phyloP scores from a whole-genome alignment of 2,329 filamentous ascomycete genomes.

The Botryotinia globosa region DNA sequence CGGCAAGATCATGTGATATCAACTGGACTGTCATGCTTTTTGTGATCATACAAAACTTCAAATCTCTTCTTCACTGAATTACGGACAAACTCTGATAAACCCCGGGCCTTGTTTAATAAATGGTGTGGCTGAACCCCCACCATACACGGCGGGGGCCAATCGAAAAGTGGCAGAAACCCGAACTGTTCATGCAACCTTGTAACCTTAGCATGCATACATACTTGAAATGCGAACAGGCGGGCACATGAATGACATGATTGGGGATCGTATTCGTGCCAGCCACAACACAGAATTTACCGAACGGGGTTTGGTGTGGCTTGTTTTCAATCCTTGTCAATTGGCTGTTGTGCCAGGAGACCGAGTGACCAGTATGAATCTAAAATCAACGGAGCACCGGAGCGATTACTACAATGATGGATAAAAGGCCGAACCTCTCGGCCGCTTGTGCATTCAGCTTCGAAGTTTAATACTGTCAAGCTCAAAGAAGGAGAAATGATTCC shows the following conservation, averaged over 20 bases:
- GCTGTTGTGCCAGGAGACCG: not conserved
- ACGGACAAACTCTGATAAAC: not conserved
- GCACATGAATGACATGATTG: not conserved
- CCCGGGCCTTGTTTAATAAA: too few species aligned
- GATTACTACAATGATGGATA: too few species aligned
- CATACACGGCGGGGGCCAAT: not conserved
- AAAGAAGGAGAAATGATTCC: not conserved
- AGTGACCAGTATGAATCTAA: not conserved
- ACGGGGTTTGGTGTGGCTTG: not conserved
- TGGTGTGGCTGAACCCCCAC: not conserved
- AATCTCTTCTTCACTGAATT: not conserved
- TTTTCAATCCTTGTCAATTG: not conserved
- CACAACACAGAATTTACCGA: not conserved
- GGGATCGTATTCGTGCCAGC: not conserved
- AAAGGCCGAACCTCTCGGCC: too few species aligned
- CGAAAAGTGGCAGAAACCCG: not conserved
- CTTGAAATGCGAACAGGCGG: not conserved
- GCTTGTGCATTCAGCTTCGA: not conserved
- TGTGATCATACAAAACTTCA: not conserved
- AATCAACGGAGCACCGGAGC: not conserved
- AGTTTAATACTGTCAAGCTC: not conserved
- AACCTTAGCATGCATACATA: not conserved
- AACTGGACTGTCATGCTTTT: not conserved
- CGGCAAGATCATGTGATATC: not conserved
- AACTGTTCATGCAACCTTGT: not conserved